phyloP scores from a whole-genome alignment of 495 filamentous ascomycete species.

The Aspergillus ellipticus region DNA sequence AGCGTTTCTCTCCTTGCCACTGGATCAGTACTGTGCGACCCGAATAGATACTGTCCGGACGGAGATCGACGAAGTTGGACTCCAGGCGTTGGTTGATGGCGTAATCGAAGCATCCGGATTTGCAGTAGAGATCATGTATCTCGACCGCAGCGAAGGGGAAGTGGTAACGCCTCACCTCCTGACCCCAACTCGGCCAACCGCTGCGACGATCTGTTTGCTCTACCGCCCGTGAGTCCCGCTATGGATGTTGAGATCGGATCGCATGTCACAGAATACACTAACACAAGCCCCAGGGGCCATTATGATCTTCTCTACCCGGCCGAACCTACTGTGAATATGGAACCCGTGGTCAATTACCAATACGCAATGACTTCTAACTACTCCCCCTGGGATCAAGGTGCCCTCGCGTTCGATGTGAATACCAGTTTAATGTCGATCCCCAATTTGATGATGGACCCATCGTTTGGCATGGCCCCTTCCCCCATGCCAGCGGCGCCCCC shows the following conservation, averaged over 20 bases:
- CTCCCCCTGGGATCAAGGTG: slow-evolving; percentile 37
- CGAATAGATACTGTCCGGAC: slow-evolving; percentile 69
- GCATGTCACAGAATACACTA: background rate
- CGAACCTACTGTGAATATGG: slow-evolving; percentile 50
- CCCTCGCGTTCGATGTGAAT: slow-evolving; percentile 48
- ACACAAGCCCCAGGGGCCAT: slow-evolving; percentile 59
- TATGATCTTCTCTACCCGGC: slow-evolving; percentile 89
- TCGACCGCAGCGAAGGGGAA: slow-evolving; percentile 80
- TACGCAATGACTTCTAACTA: slow-evolving; percentile 45
- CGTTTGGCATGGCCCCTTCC: slow-evolving; percentile 34
- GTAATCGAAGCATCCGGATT: slow-evolving; percentile 72
- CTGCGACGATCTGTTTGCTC: slow-evolving; percentile 60
- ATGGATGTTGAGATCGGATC: background rate
- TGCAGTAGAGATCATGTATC: slow-evolving; percentile 81
- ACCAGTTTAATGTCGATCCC: slow-evolving; percentile 51
- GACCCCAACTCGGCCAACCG: slow-evolving; percentile 46
- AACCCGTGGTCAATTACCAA: slow-evolving; percentile 44
- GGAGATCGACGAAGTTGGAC: slow-evolving; percentile 87
- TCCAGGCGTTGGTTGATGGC: slow-evolving; percentile 72
- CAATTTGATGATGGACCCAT: slow-evolving; percentile 41
- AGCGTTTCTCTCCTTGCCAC: slow-evolving; percentile 60
- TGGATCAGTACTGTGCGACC: slow-evolving; percentile 67
- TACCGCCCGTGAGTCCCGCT: slow-evolving; percentile 62
- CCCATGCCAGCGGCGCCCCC: slow-evolving; percentile 47
- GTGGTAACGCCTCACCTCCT: slow-evolving; percentile 76